Evolutionary conservation across 441 rosid species (phyloP).

Genomic region (Gossypium laxum): DNA sequence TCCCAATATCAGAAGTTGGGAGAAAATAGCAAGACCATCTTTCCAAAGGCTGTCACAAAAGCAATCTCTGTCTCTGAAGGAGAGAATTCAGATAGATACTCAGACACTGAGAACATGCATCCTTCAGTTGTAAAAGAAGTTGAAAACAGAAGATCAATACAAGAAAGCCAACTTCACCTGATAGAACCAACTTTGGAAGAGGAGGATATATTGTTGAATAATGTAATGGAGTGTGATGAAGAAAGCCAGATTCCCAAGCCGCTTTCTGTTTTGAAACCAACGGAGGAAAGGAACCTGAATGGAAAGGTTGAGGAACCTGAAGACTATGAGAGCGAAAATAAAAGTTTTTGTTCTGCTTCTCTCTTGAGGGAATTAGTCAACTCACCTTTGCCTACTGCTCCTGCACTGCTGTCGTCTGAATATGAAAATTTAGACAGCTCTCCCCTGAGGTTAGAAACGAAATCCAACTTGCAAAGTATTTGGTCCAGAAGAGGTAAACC

Average conservation of each 20-base stretch:
- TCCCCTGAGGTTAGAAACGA: slow-evolving; percentile 23
- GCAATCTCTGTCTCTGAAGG: background rate
- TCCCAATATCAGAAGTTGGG: no score
- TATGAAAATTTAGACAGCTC: slow-evolving; percentile 28
- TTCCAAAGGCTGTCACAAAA: slow-evolving; percentile 15
- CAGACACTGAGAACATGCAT: background rate
- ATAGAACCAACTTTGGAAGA: slow-evolving; percentile 17
- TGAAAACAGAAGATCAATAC: slow-evolving; percentile 13
- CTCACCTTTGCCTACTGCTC: slow-evolving; percentile 24
- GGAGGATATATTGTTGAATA: slow-evolving; percentile 15
- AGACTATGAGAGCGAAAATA: slow-evolving; percentile 15
- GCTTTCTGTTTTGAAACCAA: slow-evolving; percentile 9
- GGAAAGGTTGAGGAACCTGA: slow-evolving; percentile 10
- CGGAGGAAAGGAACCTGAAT: slow-evolving; percentile 13
- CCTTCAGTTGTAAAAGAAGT: slow-evolving; percentile 13
- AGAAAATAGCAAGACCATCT: no score
- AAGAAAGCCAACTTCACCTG: slow-evolving; percentile 5
- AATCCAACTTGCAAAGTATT: slow-evolving; percentile 30
- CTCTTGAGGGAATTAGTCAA: slow-evolving; percentile 25
- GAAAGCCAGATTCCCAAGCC: slow-evolving; percentile 16
- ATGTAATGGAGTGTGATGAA: background rate
- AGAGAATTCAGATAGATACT: slow-evolving; percentile 17
- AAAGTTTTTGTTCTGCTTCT: slow-evolving; percentile 14
- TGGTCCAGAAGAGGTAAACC: slow-evolving; percentile 78
- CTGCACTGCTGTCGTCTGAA: slow-evolving; percentile 22